Evolutionary conservation across 208 protist species (phyloP), one percentile per base, ranked within the genome.

Genomic region (Acanthamoeba healyi): DNA sequence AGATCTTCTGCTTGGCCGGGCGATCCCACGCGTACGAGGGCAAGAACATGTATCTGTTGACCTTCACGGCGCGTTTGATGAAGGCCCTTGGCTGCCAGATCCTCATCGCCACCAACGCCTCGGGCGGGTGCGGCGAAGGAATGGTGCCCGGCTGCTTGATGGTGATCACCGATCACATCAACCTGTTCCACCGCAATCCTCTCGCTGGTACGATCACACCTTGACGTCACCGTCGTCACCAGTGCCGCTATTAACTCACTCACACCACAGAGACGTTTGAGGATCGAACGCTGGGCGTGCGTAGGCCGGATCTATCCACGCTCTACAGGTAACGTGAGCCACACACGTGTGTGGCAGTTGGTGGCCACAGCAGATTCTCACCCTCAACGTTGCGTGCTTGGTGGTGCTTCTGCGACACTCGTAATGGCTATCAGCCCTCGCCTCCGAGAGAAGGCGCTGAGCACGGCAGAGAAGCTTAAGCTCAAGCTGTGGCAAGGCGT

Each of bases 131-230:
- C 42, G 89, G 42, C 9, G 65, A 46, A 34, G 94, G 89, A 36
- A 93, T 95, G 84, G 44, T 88, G 19, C 58, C 61, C 29, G 94
- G 94, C 44, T 77, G 67, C 54, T 12, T 94, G 34, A 95, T 95
- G 94, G 54, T 95, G 29, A 95, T 95, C n/a, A 65, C 40, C 17
- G 84, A 94, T 65, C 88, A 95, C 63, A 46, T 95, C 65, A 95
- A 95, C 84, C 17, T 94, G 2, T 84, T 79, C 49, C 77, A 72
- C 29, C 67, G 86, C 36, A 94, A 84, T 26, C 94, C 94, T 5
- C 38, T 95, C 56, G n/a, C 38, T 29, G 86, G 86, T 92, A 42
- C 15, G 79, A 15, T 1, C 38, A 61, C 42, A 29, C 36, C 29
- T 12, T 72, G 74, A 12, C 29, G 14, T 54, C n/a, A 51, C 29